A percentile compares a stretch with the other conserved stretches of the same genome.
phyloP scores from a whole-genome alignment of 1,284 basidiomycete species.

The Hymenochaete sp. region DNA sequence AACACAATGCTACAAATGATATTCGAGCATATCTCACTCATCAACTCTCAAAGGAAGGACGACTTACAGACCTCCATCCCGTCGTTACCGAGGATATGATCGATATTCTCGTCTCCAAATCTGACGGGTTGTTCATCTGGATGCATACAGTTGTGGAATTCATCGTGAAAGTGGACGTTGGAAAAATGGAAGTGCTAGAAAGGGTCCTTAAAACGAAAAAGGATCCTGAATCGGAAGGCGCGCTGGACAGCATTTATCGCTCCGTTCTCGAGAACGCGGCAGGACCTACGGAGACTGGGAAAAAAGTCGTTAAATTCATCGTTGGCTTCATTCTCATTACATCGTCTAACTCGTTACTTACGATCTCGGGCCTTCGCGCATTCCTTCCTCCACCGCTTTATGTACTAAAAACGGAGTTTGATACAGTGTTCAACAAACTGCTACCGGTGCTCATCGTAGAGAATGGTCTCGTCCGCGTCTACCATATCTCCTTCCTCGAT shows the following conservation, averaged over 20 bases:
- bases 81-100: no score
- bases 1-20: conserved; percentile 1
- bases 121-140: conserved; percentile 2
- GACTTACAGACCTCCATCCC: neutral
- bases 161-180: neutral
- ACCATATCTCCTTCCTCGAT: conserved; percentile 8
- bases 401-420: neutral
- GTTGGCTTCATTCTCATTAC: neutral
- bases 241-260: neutral
- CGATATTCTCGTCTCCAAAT: conserved; percentile 19
- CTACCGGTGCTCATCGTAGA: neutral
- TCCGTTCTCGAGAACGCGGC: neutral
- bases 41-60: no score
- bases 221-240: neutral
- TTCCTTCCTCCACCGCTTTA: neutral
- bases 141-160: neutral
- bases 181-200: neutral
- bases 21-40: neutral
- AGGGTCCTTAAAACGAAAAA: neutral
- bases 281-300: neutral
- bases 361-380: neutral
- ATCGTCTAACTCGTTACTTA: conserved; percentile 1
- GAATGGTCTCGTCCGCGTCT: conserved; percentile 4
- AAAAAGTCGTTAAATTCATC: no score
- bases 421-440: neutral